Percentiles rank a stretch among this genome's conserved stretches.
phyloP scores from a whole-genome alignment of 2,329 filamentous ascomycete genomes.

The Talaromyces pinophilus region DNA sequence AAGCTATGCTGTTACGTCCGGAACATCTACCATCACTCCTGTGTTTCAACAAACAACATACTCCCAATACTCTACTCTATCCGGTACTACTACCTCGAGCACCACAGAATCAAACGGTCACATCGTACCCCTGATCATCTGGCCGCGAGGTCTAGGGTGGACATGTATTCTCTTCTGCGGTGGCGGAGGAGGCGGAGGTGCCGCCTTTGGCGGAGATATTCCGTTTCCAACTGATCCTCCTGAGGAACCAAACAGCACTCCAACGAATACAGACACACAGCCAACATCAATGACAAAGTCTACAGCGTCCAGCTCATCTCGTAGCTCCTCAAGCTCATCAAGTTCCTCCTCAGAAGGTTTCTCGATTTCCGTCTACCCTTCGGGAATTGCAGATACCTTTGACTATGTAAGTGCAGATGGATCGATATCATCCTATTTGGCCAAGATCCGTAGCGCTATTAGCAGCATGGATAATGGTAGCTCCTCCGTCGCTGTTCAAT shows the following conservation, averaged over 20 bases:
- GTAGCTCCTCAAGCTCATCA: neutral
- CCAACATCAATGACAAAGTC: neutral
- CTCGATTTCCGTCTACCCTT: neutral
- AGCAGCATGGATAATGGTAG: conserved; percentile 10
- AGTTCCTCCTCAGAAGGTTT: neutral
- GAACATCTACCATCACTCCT: neutral
- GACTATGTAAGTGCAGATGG: conserved; percentile 1
- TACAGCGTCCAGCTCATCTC: neutral
- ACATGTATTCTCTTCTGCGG: conserved; percentile 9
- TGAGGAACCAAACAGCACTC: neutral
- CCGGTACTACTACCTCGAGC: neutral
- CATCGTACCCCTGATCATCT: neutral
- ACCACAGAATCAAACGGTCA: conserved; percentile 1
- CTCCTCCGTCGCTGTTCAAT: conserved; percentile 6
- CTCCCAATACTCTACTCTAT: neutral
- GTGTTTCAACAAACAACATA: conserved; percentile 8
- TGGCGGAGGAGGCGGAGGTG: neutral
- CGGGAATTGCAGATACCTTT: conserved; percentile 1
- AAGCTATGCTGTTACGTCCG: neutral
- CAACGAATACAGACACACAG: neutral
- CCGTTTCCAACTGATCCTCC: conserved; percentile 4
- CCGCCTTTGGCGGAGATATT: neutral
- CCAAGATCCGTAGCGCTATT: conserved; percentile 3
- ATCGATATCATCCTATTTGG: neutral
- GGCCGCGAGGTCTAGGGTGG: neutral